These are phyloP conservation scores for Halophytophthora batemanensis DNA, from an alignment of 352 stramenopile genomes.

Conservation along the genomic window DNA sequence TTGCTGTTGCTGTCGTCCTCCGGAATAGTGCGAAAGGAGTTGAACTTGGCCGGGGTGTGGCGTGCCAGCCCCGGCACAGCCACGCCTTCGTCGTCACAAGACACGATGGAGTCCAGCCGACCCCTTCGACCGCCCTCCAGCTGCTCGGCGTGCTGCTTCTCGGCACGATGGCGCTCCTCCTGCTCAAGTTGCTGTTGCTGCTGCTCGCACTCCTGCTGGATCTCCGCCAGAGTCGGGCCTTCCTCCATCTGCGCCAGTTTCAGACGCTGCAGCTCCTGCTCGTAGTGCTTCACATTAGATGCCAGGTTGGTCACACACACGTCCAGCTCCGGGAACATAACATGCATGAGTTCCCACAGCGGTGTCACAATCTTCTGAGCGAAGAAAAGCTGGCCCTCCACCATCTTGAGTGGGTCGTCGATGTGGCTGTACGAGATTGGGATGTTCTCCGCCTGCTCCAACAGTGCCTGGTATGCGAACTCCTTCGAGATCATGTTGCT, in stretches of 20 bases:
- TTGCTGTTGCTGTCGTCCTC: slow-evolving; percentile 37
- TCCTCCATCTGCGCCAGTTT: slow-evolving; percentile 33
- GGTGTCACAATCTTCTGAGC: slow-evolving; percentile 80
- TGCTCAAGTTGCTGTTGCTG: slow-evolving; percentile 14
- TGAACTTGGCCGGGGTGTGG: slow-evolving; percentile 80
- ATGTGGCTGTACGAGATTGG: slow-evolving; percentile 79
- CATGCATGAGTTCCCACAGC: slow-evolving; percentile 70
- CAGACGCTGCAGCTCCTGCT: slow-evolving; percentile 69
- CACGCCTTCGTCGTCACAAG: slow-evolving; percentile 61
- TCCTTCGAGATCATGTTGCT: slow-evolving; percentile 90
- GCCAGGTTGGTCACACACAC: slow-evolving; percentile 62
- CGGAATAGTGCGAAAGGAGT: slow-evolving; percentile 70
- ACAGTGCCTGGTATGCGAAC: slow-evolving; percentile 82
- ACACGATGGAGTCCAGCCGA: slow-evolving; percentile 32
- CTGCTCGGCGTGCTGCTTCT: slow-evolving; percentile 7
- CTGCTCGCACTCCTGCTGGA: slow-evolving; percentile 21
- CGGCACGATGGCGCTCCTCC: slow-evolving; percentile 5
- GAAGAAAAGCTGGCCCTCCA: slow-evolving; percentile 85
- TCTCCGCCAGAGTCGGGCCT: slow-evolving; percentile 9
- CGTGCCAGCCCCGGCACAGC: slow-evolving; percentile 68
- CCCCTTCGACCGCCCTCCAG: slow-evolving; percentile 13
- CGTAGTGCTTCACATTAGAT: slow-evolving; percentile 81
- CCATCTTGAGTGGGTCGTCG: slow-evolving; percentile 82
- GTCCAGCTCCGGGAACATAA: slow-evolving; percentile 74
- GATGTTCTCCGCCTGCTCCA: slow-evolving; percentile 79